phyloP scores from a whole-genome alignment of 164 flowering plant species.

The Magnolia officinalis region DNA sequence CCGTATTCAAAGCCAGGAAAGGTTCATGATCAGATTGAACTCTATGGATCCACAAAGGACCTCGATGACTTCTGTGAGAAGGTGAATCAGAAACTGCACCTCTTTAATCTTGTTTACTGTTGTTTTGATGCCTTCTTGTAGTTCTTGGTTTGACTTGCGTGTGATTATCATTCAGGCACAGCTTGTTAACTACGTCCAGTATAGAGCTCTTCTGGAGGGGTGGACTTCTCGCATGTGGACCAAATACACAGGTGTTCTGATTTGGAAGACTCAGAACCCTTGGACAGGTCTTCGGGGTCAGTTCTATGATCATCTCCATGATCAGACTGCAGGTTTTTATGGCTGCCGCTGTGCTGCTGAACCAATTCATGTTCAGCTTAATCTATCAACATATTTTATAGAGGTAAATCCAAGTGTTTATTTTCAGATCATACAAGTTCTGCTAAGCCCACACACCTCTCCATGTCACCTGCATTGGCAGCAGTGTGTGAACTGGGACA shows the following conservation, averaged over 20 bases:
- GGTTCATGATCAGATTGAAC: slow-evolving; percentile 76
- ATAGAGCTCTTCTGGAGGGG: slow-evolving; percentile 92
- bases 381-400: slow-evolving; percentile 67
- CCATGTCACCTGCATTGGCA: too few species aligned
- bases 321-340: slow-evolving; percentile 95
- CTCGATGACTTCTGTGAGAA: slow-evolving; percentile 94
- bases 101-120: not conserved
- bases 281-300: slow-evolving; percentile 99
- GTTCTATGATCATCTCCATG: slow-evolving; percentile 95
- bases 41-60: slow-evolving; percentile 71
- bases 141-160: slow-evolving; percentile 2
- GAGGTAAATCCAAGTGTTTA: slow-evolving; percentile 46
- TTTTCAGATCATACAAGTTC: too few species aligned
- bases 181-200: slow-evolving; percentile 85
- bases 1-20: slow-evolving; percentile 78
- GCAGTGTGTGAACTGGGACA: too few species aligned
- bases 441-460: too few species aligned
- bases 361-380: slow-evolving; percentile 93
- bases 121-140: not conserved
- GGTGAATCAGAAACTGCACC: slow-evolving; percentile 35
- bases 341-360: slow-evolving; percentile 95
- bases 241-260: slow-evolving; percentile 86
- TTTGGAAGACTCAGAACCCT: slow-evolving; percentile 98
- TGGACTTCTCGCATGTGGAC: slow-evolving; percentile 98
- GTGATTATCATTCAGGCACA: slow-evolving; percentile 63